Conservation (phyloP, 306 rosid species). For the Crataegus laevigata region DNA sequence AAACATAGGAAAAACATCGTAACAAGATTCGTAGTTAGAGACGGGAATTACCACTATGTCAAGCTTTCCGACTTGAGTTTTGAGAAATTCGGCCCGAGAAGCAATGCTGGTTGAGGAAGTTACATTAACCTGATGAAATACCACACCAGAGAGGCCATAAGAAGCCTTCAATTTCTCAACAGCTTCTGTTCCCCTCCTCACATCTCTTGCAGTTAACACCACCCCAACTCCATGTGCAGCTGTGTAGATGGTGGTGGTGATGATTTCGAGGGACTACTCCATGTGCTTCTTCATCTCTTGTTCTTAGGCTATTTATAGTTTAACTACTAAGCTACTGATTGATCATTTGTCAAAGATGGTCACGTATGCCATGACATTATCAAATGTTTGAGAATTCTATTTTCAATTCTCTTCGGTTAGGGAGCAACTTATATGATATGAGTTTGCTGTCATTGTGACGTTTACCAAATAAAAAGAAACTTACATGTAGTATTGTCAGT, state of each 20-base stretch:
- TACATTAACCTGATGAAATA: constrained; percentile 12
- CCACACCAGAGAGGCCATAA: neutral
- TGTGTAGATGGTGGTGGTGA: too few species aligned
- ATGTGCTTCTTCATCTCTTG: neutral
- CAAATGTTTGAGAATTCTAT: too few species aligned
- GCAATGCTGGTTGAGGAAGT: neutral
- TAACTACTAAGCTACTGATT: neutral
- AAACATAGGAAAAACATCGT: neutral
- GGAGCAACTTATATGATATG: too few species aligned
- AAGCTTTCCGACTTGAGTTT: neutral
- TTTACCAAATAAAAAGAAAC: too few species aligned
- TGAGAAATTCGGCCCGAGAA: neutral
- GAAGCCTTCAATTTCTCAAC: neutral
- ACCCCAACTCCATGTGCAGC: constrained; percentile 8
- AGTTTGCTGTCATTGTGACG: accelerated
- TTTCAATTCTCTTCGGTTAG: too few species aligned
- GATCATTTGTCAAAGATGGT: neutral
- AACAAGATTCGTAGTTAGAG: too few species aligned
- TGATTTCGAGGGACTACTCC: too few species aligned
- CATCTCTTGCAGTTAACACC: constrained; percentile 8
- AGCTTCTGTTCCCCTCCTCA: constrained; percentile 6
- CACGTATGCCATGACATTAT: neutral
- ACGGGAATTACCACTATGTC: neutral
- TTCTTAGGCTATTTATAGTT: neutral
- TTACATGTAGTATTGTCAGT: too few species aligned